Conservation (phyloP, 768 basidiomycete genomes). For the Mycena alexandri region DNA sequence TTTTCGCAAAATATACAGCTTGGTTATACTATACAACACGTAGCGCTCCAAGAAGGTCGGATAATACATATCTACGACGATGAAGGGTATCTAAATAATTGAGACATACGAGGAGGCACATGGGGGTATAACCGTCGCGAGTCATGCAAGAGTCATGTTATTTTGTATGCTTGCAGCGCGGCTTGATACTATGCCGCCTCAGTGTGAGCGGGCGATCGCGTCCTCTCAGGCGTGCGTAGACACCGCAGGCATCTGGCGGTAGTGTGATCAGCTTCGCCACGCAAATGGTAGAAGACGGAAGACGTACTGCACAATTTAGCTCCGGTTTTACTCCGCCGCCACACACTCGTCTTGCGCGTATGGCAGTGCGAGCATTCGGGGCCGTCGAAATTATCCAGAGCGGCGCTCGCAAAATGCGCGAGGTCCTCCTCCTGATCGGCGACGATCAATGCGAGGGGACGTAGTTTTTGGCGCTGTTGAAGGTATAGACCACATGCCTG, state of each 20-base stretch:
- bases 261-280: background rate
- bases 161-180: conserved; percentile 22
- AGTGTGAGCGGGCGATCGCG: conserved; percentile 17
- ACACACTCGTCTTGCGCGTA: conserved; percentile 22
- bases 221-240: conserved; percentile 20
- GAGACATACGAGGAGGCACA: no score
- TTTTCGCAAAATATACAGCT: no score
- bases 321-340: conserved; percentile 25
- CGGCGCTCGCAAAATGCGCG: background rate
- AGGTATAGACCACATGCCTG: conserved; percentile 25
- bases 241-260: conserved; percentile 21
- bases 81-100: no score
- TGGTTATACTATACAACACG: no score
- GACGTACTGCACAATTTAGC: conserved; percentile 5
- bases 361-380: conserved; percentile 24
- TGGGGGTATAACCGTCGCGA: no score
- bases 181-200: conserved; percentile 8
- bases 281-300: background rate
- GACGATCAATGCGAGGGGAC: conserved; percentile 20
- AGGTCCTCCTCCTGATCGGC: conserved; percentile 15
- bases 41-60: no score
- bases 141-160: background rate
- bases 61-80: no score
- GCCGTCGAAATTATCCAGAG: background rate
- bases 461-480: conserved; percentile 23